Evolutionary conservation across 768 basidiomycete genomes (phyloP).

Genomic region (Auriculariales sp.): DNA sequence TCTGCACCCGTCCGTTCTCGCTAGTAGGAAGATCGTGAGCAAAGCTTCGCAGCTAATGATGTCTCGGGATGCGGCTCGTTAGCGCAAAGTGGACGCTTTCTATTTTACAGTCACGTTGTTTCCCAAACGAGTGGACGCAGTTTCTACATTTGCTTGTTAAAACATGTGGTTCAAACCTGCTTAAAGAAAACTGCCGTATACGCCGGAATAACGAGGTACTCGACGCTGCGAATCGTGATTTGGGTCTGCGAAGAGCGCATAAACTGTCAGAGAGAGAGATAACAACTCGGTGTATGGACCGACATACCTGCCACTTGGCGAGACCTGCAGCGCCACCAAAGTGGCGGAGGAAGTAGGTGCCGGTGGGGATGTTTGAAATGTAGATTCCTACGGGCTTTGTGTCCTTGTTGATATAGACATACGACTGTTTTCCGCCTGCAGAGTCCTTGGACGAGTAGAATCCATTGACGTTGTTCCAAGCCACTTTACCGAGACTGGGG

Average conservation of each 20-base stretch:
- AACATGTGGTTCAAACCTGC: conserved; percentile 10
- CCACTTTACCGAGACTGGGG: conserved; percentile 23
- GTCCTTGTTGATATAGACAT: conserved; percentile 41
- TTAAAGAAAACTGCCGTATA: conserved; percentile 24
- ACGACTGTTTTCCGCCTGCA: conserved; percentile 19
- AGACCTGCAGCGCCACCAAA: conserved; percentile 38
- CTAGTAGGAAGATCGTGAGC: no score
- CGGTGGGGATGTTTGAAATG: conserved; percentile 30
- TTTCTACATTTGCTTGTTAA: no score
- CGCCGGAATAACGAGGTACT: conserved; percentile 21
- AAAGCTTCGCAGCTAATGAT: no score
- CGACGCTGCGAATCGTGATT: conserved; percentile 16
- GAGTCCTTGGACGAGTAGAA: conserved; percentile 30
- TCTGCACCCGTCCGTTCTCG: no score
- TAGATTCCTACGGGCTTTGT: conserved; percentile 25
- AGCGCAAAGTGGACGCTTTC: no score
- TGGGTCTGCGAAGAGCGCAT: conserved; percentile 13
- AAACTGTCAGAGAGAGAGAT: background rate
- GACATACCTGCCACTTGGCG: conserved; percentile 39
- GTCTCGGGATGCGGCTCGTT: no score
- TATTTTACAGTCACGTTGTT: no score
- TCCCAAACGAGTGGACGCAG: no score
- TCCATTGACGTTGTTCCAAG: conserved; percentile 19
- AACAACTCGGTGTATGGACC: background rate
- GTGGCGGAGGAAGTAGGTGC: conserved; percentile 38